Evolutionary conservation across 495 filamentous ascomycete species (phyloP), one percentile per base, ranked within the genome.

Genomic region (Xylaria cubensis): DNA sequence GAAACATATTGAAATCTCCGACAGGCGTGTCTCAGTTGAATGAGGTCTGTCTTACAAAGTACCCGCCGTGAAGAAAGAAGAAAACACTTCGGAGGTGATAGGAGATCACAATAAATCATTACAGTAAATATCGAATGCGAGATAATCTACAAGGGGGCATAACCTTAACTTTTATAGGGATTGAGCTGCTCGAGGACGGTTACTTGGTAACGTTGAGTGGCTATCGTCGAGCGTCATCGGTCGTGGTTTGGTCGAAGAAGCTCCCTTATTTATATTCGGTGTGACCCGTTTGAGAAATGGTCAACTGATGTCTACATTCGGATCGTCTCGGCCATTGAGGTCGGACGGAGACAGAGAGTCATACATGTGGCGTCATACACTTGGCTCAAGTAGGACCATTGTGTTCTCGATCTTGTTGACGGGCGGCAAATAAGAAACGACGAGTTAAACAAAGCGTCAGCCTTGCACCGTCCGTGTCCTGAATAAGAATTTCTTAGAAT

Each of bases 21-120:
- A 67, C 65, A 67, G 5, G 50, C 36, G n/a, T 67, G 65, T 67
- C 65, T 55, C 36, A 42, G 32, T 55, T 50, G 50, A 56, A 53
- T 39, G 24, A 26, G 58, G 39, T 46, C 42, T 61, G 66, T 69
- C 61, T 62, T 42, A 48, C 55, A 51, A 24, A 13, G 39, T 61
- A 61, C 42, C 24, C 44, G 39, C 7, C n/a, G 34, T 46, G 32
- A 17, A 19, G 9, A 44, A 9, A 46, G 19, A 10, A 41, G 64
- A 41, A 53, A 10, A 39, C 7, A 0, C 6, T 39, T 39, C 36
- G 36, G 36, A 39, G 36, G 36, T 8, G 36, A 39, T 8, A 39
- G 36, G 5, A 12, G 6, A 26, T 32, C 32, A 1, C 13, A 48
- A 64, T 48, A 3, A 42, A 46, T 21, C 4, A 41, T 21, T 44